Percentiles rank a stretch among this genome's conserved stretches.
Evolutionary conservation across 495 filamentous ascomycete species (phyloP).

Genomic region (Aspergillus bertholletiae): DNA sequence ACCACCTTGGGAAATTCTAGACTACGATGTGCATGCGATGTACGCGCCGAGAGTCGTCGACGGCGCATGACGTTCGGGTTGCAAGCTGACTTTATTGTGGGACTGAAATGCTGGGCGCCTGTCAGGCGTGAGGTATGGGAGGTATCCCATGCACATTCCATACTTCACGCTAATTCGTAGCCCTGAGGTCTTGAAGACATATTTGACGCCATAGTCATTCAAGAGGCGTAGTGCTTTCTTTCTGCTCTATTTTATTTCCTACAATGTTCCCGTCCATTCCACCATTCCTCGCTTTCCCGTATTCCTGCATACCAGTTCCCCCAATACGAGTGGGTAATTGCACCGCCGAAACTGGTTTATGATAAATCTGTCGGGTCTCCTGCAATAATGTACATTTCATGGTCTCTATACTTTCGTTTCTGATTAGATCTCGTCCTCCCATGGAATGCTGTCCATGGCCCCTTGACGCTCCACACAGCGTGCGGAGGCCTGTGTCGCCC

Average conservation of each 20-base stretch:
- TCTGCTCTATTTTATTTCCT: not conserved
- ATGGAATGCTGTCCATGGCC: slow-evolving; percentile 87
- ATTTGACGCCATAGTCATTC: not conserved
- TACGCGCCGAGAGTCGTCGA: not conserved
- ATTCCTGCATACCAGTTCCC: not conserved
- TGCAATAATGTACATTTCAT: not conserved
- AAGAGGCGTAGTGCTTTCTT: not conserved
- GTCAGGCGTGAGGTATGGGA: not conserved
- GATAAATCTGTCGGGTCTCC: not conserved
- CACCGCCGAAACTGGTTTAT: not conserved
- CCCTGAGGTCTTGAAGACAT: not conserved
- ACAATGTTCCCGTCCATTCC: not conserved
- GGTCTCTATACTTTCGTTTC: slow-evolving; percentile 1
- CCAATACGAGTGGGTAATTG: not conserved
- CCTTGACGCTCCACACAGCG: slow-evolving; percentile 73
- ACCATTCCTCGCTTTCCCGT: not conserved
- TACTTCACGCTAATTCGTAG: not conserved
- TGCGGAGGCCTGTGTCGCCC: slow-evolving; percentile 71
- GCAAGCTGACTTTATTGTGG: too few species aligned
- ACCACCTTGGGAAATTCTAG: not conserved
- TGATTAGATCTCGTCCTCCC: slow-evolving; percentile 66
- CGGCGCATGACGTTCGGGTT: not conserved
- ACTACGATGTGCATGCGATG: not conserved
- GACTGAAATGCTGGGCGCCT: too few species aligned
- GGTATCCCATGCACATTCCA: not conserved